Evolutionary conservation across 352 stramenopile genomes (phyloP).

Genomic region (Globisporangium polare): DNA sequence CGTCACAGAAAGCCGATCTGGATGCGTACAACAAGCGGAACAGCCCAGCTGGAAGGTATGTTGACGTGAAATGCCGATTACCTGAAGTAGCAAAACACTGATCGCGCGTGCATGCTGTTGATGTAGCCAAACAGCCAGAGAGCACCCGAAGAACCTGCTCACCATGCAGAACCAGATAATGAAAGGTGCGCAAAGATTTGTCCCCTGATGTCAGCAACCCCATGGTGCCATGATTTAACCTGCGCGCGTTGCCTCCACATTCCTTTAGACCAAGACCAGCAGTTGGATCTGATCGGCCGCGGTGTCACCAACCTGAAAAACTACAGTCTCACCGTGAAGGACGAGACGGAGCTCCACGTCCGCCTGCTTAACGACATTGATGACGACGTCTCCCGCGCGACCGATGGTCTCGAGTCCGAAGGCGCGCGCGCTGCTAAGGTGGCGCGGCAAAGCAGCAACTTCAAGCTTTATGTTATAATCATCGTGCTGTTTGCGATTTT

Average conservation of each 20-base stretch:
- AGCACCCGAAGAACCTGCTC: slow-evolving; percentile 51
- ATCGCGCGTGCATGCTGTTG: not conserved
- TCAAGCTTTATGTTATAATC: slow-evolving; percentile 92
- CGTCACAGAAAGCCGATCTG: slow-evolving; percentile 58
- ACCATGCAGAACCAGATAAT: slow-evolving; percentile 90
- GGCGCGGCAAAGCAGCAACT: slow-evolving; percentile 93
- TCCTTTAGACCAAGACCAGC: slow-evolving; percentile 77
- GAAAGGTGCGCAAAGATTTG: slow-evolving; percentile 38
- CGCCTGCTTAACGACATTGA: slow-evolving; percentile 88
- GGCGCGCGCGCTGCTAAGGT: slow-evolving; percentile 76
- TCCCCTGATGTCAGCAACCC: not conserved
- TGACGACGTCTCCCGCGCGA: slow-evolving; percentile 78
- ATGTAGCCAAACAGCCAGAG: slow-evolving; percentile 20
- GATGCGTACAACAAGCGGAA: slow-evolving; percentile 72
- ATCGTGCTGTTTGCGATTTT: slow-evolving; percentile 83
- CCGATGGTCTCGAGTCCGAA: slow-evolving; percentile 82
- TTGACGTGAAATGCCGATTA: not conserved
- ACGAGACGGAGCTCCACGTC: slow-evolving; percentile 88
- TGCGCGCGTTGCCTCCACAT: not conserved
- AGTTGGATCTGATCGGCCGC: slow-evolving; percentile 78
- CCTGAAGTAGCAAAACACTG: too few relatives aligned
- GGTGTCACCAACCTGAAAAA: slow-evolving; percentile 83
- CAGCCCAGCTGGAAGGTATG: slow-evolving; percentile 13
- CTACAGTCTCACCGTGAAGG: slow-evolving; percentile 84
- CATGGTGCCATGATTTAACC: not conserved